phyloP scores from a whole-genome alignment of 257 asterid genomes.

The Solanum appendiculatum region DNA sequence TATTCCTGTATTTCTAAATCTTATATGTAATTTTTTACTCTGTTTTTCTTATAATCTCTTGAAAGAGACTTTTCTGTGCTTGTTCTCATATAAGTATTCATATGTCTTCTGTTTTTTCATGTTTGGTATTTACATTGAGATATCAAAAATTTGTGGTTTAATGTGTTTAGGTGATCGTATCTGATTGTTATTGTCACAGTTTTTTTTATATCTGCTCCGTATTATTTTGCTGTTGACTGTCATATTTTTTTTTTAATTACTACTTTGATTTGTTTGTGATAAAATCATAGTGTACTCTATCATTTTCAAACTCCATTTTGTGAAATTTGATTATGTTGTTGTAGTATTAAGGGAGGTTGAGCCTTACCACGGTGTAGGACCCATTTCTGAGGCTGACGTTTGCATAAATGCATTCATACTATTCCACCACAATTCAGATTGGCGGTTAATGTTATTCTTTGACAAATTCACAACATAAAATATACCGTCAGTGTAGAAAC shows the following conservation, averaged over 20 bases:
- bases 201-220: no score
- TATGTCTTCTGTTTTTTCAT: fast-evolving
- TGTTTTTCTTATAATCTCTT: background rate
- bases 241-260: no score
- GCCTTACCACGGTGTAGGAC: background rate
- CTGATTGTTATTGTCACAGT: no score
- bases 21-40: background rate
- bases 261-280: no score
- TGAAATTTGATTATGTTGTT: background rate
- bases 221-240: no score
- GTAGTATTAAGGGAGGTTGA: background rate
- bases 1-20: background rate
- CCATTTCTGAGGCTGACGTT: background rate
- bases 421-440: background rate
- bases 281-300: no score
- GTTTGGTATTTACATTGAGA: background rate
- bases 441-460: background rate
- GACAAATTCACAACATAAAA: background rate
- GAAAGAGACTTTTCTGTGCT: background rate
- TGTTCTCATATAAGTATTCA: background rate
- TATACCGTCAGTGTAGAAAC: background rate
- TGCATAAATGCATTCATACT: no score
- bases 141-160: background rate
- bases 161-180: background rate
- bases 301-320: no score